Conservation (phyloP, 1,284 basidiomycete species). For the Agroathelia rolfsii region DNA sequence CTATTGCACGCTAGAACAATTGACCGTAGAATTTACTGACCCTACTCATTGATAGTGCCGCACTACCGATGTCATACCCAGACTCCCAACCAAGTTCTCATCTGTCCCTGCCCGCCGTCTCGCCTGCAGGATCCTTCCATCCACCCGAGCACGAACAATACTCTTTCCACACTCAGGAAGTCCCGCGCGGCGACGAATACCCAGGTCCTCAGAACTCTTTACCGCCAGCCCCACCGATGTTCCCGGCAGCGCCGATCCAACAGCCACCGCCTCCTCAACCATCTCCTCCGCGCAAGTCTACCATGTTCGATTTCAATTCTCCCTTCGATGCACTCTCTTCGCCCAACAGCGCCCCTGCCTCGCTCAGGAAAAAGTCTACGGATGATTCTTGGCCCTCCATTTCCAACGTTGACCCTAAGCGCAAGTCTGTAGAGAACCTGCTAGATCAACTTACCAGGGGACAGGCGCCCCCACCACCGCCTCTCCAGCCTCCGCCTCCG, state of each 20-base stretch:
- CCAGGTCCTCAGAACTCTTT: too few species aligned
- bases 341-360: slow-evolving; percentile 26
- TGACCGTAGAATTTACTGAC: too few species aligned
- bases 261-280: slow-evolving; percentile 26
- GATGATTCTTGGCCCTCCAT: slow-evolving; percentile 30
- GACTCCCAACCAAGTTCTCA: too few species aligned
- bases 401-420: slow-evolving; percentile 53
- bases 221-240: too few species aligned
- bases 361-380: slow-evolving; percentile 54
- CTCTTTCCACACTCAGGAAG: slow-evolving; percentile 17
- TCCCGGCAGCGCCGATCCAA: slow-evolving; percentile 18
- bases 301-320: slow-evolving; percentile 76
- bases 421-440: slow-evolving; percentile 70
- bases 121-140: too few species aligned
- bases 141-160: slow-evolving; percentile 24
- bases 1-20: too few species aligned
- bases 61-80: too few species aligned
- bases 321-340: slow-evolving; percentile 67
- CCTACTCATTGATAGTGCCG: too few species aligned
- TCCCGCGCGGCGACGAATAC: too few species aligned
- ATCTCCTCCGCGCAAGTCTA: slow-evolving; percentile 60
- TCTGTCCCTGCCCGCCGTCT: too few species aligned
- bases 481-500: slow-evolving; percentile 26
- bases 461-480: slow-evolving; percentile 28
- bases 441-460: slow-evolving; percentile 59